These are phyloP conservation scores for Hypoxylon sp. DNA, from an alignment of 2,329 filamentous ascomycete species.

Conservation along the genomic window DNA sequence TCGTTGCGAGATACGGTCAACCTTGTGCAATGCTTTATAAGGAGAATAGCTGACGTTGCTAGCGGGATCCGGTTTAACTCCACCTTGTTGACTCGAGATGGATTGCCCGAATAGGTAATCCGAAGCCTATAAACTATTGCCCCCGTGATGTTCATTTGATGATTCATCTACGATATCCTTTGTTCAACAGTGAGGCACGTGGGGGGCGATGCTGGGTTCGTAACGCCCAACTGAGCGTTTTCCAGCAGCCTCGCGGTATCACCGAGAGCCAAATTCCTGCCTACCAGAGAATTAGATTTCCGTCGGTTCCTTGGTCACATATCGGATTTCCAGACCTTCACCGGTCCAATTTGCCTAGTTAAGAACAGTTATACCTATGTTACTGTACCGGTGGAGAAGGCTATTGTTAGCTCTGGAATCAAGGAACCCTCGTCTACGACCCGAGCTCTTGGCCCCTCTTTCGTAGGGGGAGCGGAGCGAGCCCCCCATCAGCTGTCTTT, in stretches of 20 bases:
- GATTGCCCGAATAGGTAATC: slow-evolving; percentile 48
- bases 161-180: slow-evolving; percentile 33
- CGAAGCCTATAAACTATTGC: slow-evolving; percentile 33
- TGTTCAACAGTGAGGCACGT: slow-evolving; percentile 28
- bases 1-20: slow-evolving; percentile 33
- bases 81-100: slow-evolving; percentile 33
- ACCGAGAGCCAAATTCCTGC: slow-evolving; percentile 27
- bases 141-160: slow-evolving; percentile 29
- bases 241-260: slow-evolving; percentile 24
- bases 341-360: slow-evolving; percentile 36
- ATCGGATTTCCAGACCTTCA: slow-evolving; percentile 38
- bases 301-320: slow-evolving; percentile 34
- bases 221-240: slow-evolving; percentile 20
- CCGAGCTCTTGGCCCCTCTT: slow-evolving; percentile 35
- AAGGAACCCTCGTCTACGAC: slow-evolving; percentile 32
- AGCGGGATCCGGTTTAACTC: slow-evolving; percentile 38
- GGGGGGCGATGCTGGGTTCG: slow-evolving; percentile 21
- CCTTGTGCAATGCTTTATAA: slow-evolving; percentile 35
- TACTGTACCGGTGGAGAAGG: slow-evolving; percentile 38
- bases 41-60: slow-evolving; percentile 32
- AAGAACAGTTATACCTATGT: slow-evolving; percentile 32
- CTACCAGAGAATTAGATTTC: slow-evolving; percentile 18
- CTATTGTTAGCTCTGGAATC: slow-evolving; percentile 38
- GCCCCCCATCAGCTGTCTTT: slow-evolving; percentile 28
- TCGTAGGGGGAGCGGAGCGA: slow-evolving; percentile 33